A percentile compares a stretch with the other conserved stretches of the same genome.
phyloP scores from a whole-genome alignment of 352 stramenopile genomes.

The Peronospora belbahrii region DNA sequence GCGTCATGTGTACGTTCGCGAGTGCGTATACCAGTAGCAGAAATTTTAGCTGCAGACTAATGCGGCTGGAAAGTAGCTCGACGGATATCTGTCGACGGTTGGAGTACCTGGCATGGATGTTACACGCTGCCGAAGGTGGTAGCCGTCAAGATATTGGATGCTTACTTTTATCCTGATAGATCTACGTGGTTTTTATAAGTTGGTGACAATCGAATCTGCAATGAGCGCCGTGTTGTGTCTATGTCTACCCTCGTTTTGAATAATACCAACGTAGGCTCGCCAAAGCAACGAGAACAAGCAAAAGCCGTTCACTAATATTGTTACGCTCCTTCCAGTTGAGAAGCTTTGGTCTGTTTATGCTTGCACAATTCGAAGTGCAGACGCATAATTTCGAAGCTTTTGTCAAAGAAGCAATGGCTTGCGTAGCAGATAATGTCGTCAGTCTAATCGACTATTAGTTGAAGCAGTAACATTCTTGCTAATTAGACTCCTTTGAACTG shows the following conservation, averaged over 20 bases:
- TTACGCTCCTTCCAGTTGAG: neutral
- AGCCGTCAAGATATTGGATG: constrained; percentile 5
- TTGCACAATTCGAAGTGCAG: too few relatives aligned
- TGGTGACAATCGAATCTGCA: constrained; percentile 17
- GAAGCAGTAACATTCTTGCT: too few relatives aligned
- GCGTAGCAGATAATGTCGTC: too few relatives aligned
- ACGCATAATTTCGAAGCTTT: too few relatives aligned
- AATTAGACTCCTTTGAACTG: too few relatives aligned
- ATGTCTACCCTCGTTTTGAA: neutral
- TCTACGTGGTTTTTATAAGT: constrained; percentile 29
- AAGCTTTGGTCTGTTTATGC: neutral
- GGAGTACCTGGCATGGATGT: constrained; percentile 5
- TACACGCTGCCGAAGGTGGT: too few relatives aligned
- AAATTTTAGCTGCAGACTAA: constrained; percentile 3
- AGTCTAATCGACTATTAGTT: too few relatives aligned
- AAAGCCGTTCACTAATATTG: neutral
- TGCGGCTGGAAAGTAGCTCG: constrained; percentile 22
- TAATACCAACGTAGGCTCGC: too few relatives aligned
- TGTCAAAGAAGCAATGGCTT: too few relatives aligned
- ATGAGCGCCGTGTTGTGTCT: neutral
- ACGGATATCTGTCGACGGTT: constrained; percentile 16
- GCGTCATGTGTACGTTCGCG: constrained; percentile 17
- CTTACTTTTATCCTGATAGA: constrained; percentile 17
- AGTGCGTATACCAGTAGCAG: constrained; percentile 4
- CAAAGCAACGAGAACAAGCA: neutral